These are phyloP conservation scores for Coemansia sp. DNA, from an alignment of 192 early-diverging fungal genomes.

Conservation along the genomic window DNA sequence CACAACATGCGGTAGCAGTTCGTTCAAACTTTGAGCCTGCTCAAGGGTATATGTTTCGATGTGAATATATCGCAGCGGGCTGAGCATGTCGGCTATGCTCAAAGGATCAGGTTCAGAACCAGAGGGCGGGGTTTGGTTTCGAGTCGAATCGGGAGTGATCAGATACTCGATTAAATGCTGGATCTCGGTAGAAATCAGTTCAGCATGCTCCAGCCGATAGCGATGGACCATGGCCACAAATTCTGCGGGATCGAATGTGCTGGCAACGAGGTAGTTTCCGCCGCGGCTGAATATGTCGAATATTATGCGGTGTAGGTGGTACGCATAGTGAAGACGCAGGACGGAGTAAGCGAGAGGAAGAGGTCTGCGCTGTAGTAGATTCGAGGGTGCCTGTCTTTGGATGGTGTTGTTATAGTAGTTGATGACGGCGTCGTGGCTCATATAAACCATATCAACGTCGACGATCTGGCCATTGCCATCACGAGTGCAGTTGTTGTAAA, in stretches of 20 bases:
- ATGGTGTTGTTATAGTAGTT: constrained; percentile 16
- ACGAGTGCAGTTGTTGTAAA: constrained; percentile 19
- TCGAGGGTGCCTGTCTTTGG: background rate
- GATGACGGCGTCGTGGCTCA: constrained; percentile 28
- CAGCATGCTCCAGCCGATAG: constrained; percentile 27
- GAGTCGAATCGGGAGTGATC: background rate
- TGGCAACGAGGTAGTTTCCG: constrained; percentile 33
- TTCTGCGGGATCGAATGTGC: constrained; percentile 18
- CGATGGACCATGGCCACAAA: constrained; percentile 16
- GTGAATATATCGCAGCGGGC: constrained; percentile 34
- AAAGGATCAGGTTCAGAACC: background rate
- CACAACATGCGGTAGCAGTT: constrained; percentile 19
- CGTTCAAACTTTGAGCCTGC: constrained; percentile 14
- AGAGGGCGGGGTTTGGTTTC: background rate
- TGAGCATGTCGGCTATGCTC: constrained; percentile 18
- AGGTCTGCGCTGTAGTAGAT: constrained; percentile 4
- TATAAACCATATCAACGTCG: background rate
- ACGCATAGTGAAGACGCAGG: constrained; percentile 40
- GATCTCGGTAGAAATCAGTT: constrained; percentile 34
- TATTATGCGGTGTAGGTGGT: constrained; percentile 29
- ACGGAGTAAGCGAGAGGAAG: constrained; percentile 28
- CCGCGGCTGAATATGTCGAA: constrained; percentile 44
- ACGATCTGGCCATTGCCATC: background rate
- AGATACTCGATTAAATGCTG: constrained; percentile 18
- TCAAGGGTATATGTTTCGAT: constrained; percentile 23